A percentile compares a stretch with the other conserved stretches of the same genome.
Conservation (phyloP, 2,329 filamentous ascomycete species). For the Aspergillus sp. region DNA sequence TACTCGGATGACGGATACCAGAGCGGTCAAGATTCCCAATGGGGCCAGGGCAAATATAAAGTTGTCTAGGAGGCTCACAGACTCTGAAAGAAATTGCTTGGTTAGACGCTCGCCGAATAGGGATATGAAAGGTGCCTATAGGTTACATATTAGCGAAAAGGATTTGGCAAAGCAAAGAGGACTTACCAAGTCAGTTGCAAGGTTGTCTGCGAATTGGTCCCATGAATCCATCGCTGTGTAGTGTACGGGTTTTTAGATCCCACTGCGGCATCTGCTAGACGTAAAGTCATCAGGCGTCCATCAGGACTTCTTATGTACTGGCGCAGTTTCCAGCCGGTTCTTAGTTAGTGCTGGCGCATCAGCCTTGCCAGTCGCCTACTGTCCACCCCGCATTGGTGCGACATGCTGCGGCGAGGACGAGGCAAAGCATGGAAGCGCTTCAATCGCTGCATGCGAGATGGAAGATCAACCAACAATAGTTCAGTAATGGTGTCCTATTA, state of each 20-base stretch:
- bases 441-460: not conserved
- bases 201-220: conserved; percentile 41
- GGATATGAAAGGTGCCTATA: conserved; percentile 34
- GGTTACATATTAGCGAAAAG: not conserved
- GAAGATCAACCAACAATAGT: not conserved
- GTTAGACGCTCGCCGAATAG: conserved; percentile 50
- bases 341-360: not conserved
- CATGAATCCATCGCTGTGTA: conserved; percentile 15
- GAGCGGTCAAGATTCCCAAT: conserved; percentile 45
- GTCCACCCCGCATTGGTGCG: conserved; percentile 1
- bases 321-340: not conserved
- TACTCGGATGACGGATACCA: conserved; percentile 47
- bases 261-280: conserved; percentile 13
- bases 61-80: conserved; percentile 41
- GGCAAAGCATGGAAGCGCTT: conserved; percentile 1
- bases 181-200: conserved; percentile 39
- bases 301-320: not conserved
- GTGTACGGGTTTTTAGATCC: conserved; percentile 17
- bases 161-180: not conserved
- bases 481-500: not conserved
- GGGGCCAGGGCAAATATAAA: conserved; percentile 50
- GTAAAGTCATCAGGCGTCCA: not conserved
- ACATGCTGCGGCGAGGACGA: not conserved
- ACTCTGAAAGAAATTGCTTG: conserved; percentile 50
- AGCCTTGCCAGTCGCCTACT: conserved; percentile 10